Evolutionary conservation across 139 green algal genomes (phyloP), one percentile per base, ranked within the genome.

Genomic region (Coccomyxa sp.): DNA sequence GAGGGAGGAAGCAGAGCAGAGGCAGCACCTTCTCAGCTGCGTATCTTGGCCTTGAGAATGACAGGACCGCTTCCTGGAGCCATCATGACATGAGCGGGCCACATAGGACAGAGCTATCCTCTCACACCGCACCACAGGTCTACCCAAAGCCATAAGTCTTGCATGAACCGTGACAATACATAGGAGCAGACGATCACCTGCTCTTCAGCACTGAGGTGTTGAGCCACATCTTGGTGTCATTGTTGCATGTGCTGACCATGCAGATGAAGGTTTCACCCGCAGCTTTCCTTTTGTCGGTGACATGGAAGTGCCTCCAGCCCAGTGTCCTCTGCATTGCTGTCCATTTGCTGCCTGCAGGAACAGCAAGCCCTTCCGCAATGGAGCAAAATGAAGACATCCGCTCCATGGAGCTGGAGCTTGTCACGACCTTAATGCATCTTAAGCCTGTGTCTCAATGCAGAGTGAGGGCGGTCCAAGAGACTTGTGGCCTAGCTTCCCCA

Each of bases 291-390:
- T 91, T 91, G 37, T 88, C 78, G 3, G 79, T 75, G 7, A 87
- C 88, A 2, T 58, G 64, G 50, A 92, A 92, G 73, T 92, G 88
- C 1, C 86, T 78, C 85, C 88, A 91, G 7, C 88, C 88, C 79
- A 91, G 85, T 1, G 88, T 92, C 34, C 80, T 79, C 74, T 91
- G 82, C 88, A 92, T 88, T 33, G 88, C 88, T 27, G 88, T 92
- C 88, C 88, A 92, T 27, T 92, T 91, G 24, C 78, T 88, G 4
- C 72, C 84, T 88, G 83, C 27, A 71, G 24, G 31, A 40, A 68
- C 71, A 54, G 33, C 77, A 39, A 8, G 77, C 50, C 33, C 64
- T 58, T 31, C 18, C 41, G 31, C 39, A 24, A 74, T 80, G 39
- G 44, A 36, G 24, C 16, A 79, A 22, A 27, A 50, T 77, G 33